Conservation (phyloP, 331 rosid species). For the Ulmus americana region DNA sequence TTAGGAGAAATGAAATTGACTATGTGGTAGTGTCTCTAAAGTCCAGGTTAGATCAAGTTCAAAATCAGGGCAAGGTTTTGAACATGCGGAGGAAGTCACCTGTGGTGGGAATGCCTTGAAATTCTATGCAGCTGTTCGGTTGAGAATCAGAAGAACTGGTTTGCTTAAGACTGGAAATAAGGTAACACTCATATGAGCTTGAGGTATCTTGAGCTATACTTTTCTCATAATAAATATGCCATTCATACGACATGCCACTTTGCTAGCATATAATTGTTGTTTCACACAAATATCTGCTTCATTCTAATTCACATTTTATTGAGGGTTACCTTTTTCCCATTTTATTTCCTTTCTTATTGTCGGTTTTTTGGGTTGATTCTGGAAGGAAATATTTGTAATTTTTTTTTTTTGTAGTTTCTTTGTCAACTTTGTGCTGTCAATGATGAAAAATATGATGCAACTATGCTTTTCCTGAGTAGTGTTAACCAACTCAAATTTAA, state of each 20-base stretch:
- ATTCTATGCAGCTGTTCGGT: conserved; percentile 71
- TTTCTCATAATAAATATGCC: background rate
- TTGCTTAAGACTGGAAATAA: conserved; percentile 48
- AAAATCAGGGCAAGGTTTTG: conserved; percentile 34
- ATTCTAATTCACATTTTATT: background rate
- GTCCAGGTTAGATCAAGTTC: conserved; percentile 56
- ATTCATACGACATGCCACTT: background rate
- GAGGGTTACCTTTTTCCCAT: background rate
- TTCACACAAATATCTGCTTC: background rate
- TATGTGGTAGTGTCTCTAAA: conserved; percentile 19
- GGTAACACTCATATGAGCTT: conserved; percentile 34
- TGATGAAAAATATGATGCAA: no score
- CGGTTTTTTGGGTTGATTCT: no score
- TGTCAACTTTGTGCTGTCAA: no score
- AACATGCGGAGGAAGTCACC: conserved; percentile 57
- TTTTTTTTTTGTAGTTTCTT: no score
- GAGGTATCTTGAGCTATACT: background rate
- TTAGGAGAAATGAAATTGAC: conserved; percentile 10
- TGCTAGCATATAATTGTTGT: background rate
- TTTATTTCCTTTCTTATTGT: no score
- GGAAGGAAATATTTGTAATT: no score
- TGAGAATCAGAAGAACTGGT: conserved; percentile 60
- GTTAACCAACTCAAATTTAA: no score
- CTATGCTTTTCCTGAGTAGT: no score
- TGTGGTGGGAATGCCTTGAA: conserved; percentile 90